Evolutionary conservation across 2,329 filamentous ascomycete species (phyloP), one percentile per base, ranked within the genome.

Genomic region (Trichoderma sp.): DNA sequence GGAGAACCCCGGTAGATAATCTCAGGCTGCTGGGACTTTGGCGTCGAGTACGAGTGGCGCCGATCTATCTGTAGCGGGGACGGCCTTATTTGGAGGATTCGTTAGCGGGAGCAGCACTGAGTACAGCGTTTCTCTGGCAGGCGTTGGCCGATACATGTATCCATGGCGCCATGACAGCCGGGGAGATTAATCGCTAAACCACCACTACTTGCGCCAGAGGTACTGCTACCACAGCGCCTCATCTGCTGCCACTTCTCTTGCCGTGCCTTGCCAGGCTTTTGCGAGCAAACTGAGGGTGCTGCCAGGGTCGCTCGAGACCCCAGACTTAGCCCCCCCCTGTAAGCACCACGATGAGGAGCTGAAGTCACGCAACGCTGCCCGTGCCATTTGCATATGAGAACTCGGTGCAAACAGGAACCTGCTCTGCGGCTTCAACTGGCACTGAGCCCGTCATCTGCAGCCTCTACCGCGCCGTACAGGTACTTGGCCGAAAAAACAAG

Each of bases 61-160:
- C 61, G 63, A 67, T 67, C 68, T 54, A 55, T 28, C 54, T 60
- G 63, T 58, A 66, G 68, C 51, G 68, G 67, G 61, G 61, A 49
- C 30, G 58, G 30, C n/a, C 46, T 21, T n/a, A n/a, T n/a, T 43
- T 55, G 37, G 61, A 21, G 37, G 28, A 30, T n/a, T 26, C 34
- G 5, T 18, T 43, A 43, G 39, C 39, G 39, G 39, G 39, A n/a
- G 39, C 39, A 39, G 37, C 37, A 7, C 37, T 39, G 14, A 16
- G 16, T 18, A 43, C 39, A n/a, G 39, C 39, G 39, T 4, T 43
- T 18, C 39, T 18, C 8, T 43, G 11, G 32, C 32, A n/a, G 39
- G 39, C 37, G 39, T 43, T 43, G 39, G 39, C 46, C 51, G 51
- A 26, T 30, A n/a, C n/a, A n/a, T n/a, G n/a, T n/a, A 54, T 13